Evolutionary conservation across 2,329 filamentous ascomycete species (phyloP), one percentile per base, ranked within the genome.

Genomic region (Diaporthe caulivora): DNA sequence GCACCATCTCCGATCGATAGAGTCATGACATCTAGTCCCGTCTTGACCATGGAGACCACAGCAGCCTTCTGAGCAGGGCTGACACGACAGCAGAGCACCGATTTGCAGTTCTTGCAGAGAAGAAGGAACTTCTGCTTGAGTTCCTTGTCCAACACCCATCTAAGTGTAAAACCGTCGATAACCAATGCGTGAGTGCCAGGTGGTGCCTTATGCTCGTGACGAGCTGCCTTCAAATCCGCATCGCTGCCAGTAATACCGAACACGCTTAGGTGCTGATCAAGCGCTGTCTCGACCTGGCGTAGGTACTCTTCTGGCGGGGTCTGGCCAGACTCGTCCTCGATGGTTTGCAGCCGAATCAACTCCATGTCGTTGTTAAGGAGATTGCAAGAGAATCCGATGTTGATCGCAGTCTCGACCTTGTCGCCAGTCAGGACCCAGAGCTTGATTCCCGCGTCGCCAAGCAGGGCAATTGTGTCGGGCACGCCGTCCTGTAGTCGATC

Each of bases 341-440:
- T 90, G 40, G 97, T 89, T 80, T 97, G 97, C 78, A 99, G 88
- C 64, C 97, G 91, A 76, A 99, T 94, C 75, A 99, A 86, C 78
- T 99, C 97, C 97, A 99, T 98, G 77, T 98, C 94, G 82, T 98
- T 99, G 84, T 96, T 95, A 71, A 99, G 90, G 42, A 99, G 88
- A 78, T 99, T 99, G 86, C 97, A 99, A 15, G 97, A 99, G 84
- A 98, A 99, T 2, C 97, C 97, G 80, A 99, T 99, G 85, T 99
- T 99, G 91, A 99, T 99, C 73, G 97, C 97, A 31, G 97, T 99
- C 84, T 99, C 97, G 42, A 98, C 96, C 84, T 98, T 99, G 87
- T 99, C 97, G 76, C 97, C 97, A 21, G 97, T 99, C 76, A 99
- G 86, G 70, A 99, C 97, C 97, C 97, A 99, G 10, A 99, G 90